These are phyloP conservation scores for Fomitopsis pinicola DNA, from an alignment of 1,284 basidiomycete genomes.

Conservation along the genomic window DNA sequence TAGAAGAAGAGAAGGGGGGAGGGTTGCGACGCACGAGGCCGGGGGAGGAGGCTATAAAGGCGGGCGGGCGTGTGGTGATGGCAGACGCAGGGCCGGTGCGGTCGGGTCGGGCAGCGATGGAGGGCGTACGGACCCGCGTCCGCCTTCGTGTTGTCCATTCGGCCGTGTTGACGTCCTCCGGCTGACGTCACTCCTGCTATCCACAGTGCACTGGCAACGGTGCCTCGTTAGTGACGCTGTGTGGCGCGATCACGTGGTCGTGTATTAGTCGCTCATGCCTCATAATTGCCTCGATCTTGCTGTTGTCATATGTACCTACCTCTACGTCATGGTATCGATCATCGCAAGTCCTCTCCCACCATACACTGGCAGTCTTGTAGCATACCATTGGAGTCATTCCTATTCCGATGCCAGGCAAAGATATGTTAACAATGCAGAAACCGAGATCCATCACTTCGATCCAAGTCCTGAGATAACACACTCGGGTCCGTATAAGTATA, in stretches of 20 bases:
- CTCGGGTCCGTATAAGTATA: background rate
- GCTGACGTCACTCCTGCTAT: background rate
- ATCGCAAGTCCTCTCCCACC: too few species aligned
- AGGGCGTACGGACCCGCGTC: background rate
- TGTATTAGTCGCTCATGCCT: background rate
- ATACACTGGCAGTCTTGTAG: too few species aligned
- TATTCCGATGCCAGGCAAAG: too few species aligned
- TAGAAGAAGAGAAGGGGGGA: background rate
- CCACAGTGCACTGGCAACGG: too few species aligned
- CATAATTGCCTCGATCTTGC: too few species aligned
- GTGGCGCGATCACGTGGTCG: slow-evolving; percentile 1
- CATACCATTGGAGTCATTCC: too few species aligned
- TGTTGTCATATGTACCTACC: too few species aligned
- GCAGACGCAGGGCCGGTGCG: background rate
- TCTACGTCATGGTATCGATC: too few species aligned
- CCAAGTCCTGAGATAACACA: background rate
- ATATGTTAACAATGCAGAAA: too few species aligned
- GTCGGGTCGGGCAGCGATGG: background rate
- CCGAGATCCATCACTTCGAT: background rate
- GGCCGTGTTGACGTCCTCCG: background rate
- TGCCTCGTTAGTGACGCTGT: background rate
- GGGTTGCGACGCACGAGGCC: background rate
- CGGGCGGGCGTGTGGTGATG: background rate
- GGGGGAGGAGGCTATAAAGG: background rate
- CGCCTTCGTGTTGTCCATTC: background rate